A percentile compares a stretch with the other conserved stretches of the same genome.
Evolutionary conservation across 2,329 filamentous ascomycete genomes (phyloP).

Genomic region (Colletotrichum sp.): DNA sequence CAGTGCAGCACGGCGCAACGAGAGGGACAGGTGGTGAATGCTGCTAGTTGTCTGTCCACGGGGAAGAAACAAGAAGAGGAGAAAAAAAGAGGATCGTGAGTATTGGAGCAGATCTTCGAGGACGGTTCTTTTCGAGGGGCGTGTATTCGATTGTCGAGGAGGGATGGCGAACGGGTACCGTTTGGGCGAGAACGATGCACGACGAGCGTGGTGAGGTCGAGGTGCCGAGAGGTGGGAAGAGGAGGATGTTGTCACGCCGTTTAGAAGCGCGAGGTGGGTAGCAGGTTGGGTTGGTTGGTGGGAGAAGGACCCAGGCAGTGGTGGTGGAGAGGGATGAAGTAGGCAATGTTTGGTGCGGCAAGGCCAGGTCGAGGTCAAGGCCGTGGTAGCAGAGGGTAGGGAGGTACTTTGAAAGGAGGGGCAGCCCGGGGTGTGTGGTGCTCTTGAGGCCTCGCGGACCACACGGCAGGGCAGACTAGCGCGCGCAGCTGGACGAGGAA

Average conservation of each 20-base stretch:
- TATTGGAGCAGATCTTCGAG: background rate
- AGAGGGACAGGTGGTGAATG: background rate
- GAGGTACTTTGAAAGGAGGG: slow-evolving; percentile 17
- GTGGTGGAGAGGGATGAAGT: background rate
- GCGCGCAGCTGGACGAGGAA: slow-evolving; percentile 19
- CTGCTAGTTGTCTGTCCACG: background rate
- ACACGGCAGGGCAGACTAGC: slow-evolving; percentile 21
- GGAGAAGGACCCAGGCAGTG: background rate
- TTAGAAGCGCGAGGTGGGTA: slow-evolving; percentile 14
- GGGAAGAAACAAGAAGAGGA: background rate
- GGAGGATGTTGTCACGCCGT: slow-evolving; percentile 17
- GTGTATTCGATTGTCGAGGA: background rate
- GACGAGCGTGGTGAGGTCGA: slow-evolving; percentile 4
- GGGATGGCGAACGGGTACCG: background rate
- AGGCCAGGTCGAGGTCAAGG: background rate
- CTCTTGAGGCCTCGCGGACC: slow-evolving; percentile 18
- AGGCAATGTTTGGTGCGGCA: background rate
- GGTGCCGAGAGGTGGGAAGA: slow-evolving; percentile 7
- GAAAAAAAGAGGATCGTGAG: background rate
- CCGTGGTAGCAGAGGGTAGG: background rate
- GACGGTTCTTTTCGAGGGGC: background rate
- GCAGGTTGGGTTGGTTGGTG: slow-evolving; percentile 5
- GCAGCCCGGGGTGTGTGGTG: slow-evolving; percentile 8
- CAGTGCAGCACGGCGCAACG: background rate
- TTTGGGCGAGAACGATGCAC: background rate